A percentile compares a stretch with the other conserved stretches of the same genome.
Conservation (phyloP, 495 filamentous ascomycete genomes). For the Aspergillus steynii region DNA sequence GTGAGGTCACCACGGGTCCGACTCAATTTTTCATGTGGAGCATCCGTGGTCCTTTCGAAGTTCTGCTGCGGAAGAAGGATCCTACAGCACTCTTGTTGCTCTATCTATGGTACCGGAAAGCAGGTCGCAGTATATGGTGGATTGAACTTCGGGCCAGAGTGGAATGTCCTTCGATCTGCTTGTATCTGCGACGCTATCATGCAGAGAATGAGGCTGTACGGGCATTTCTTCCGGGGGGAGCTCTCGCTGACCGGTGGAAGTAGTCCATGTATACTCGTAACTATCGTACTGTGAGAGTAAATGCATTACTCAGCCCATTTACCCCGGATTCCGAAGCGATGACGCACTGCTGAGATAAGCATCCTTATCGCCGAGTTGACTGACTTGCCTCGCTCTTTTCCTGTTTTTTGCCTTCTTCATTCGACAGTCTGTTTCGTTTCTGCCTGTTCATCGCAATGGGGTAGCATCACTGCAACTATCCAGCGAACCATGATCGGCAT, state of each 20-base stretch:
- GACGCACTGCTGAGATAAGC: constrained; percentile 27
- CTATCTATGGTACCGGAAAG: constrained; percentile 48
- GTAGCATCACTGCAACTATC: not conserved
- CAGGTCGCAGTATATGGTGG: constrained; percentile 43
- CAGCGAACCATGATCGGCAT: constrained; percentile 18
- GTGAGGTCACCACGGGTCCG: constrained; percentile 25
- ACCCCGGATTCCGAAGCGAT: constrained; percentile 8
- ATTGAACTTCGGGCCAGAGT: constrained; percentile 41
- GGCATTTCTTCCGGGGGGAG: constrained; percentile 26
- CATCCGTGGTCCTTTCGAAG: constrained; percentile 31
- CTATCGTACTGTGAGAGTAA: not conserved
- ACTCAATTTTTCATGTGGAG: constrained; percentile 26
- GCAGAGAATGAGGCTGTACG: constrained; percentile 23
- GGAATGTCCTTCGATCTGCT: constrained; percentile 46
- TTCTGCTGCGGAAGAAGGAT: constrained; percentile 36
- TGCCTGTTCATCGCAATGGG: not conserved
- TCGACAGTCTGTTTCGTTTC: not conserved
- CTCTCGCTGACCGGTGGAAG: constrained; percentile 17
- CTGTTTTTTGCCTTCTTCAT: not conserved
- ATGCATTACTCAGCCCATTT: constrained; percentile 1
- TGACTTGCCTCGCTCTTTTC: not conserved
- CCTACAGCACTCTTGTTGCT: constrained; percentile 46
- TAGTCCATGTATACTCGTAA: not conserved
- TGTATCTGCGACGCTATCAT: constrained; percentile 35
- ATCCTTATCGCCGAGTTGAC: constrained; percentile 6